Evolutionary conservation across 164 flowering plant genomes (phyloP).

Genomic region (Kalanchoe fedtschenkoi): DNA sequence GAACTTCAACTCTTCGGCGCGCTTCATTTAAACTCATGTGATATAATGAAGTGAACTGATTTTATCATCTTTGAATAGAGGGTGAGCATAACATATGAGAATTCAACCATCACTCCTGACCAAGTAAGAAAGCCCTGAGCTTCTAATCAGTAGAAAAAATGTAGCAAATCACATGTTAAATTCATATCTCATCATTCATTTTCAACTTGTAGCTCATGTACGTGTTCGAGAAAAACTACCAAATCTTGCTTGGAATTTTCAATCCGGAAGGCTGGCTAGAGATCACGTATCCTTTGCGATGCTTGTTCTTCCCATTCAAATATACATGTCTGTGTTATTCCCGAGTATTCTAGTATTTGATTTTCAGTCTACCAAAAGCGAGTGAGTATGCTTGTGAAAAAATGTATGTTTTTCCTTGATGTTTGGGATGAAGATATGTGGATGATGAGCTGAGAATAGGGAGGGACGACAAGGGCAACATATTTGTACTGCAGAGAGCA

Average conservation of each 20-base stretch:
- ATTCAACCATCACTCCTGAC: slow-evolving; percentile 60
- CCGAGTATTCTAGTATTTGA: too few species aligned
- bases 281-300: slow-evolving; percentile 69
- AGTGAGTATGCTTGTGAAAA: background rate
- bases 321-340: too few species aligned
- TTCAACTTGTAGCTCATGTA: slow-evolving; percentile 53
- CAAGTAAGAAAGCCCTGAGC: slow-evolving; percentile 33
- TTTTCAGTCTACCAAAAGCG: too few species aligned
- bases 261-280: slow-evolving; percentile 96
- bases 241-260: slow-evolving; percentile 67
- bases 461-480: slow-evolving; percentile 79
- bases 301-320: too few species aligned
- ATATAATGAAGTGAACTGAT: background rate
- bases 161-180: background rate
- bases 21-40: background rate
- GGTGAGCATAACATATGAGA: slow-evolving; percentile 54
- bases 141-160: background rate
- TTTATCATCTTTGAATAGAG: slow-evolving; percentile 27
- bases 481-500: slow-evolving; percentile 64
- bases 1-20: background rate
- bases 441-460: slow-evolving; percentile 74
- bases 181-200: too few species aligned
- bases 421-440: slow-evolving; percentile 40
- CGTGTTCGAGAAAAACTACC: slow-evolving; percentile 64
- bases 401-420: slow-evolving; percentile 19